Percentiles rank a stretch among this genome's conserved stretches.
Evolutionary conservation across 495 filamentous ascomycete genomes (phyloP).

Genomic region (Xylaria scruposa): DNA sequence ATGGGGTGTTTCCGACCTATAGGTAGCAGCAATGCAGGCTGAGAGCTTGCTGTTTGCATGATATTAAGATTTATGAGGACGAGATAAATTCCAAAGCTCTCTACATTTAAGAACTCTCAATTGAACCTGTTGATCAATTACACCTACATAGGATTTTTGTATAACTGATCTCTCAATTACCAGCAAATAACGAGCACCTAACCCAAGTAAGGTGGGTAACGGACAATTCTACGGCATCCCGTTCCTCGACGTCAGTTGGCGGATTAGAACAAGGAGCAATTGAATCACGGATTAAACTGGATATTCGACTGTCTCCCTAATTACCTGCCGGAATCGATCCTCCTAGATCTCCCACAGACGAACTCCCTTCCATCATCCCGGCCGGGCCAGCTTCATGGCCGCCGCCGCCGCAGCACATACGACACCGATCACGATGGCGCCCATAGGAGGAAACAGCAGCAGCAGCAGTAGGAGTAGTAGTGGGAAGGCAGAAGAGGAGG

Average conservation of each 20-base stretch:
- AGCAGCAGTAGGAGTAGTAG: too few relatives aligned
- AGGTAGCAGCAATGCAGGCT: not conserved
- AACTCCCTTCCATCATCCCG: not conserved
- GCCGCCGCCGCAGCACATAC: slow-evolving; percentile 11
- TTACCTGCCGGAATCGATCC: not conserved
- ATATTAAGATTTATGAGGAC: not conserved
- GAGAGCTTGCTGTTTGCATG: not conserved
- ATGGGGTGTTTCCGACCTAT: not conserved
- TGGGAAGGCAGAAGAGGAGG: not conserved
- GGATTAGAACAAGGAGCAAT: not conserved
- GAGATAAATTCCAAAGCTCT: not conserved
- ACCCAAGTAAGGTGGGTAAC: not conserved
- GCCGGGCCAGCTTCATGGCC: slow-evolving; percentile 25
- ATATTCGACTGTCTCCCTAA: not conserved
- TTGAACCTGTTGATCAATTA: not conserved
- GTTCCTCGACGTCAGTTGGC: not conserved
- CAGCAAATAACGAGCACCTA: not conserved
- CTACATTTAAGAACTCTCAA: not conserved
- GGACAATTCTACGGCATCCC: not conserved
- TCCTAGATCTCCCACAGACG: too few relatives aligned
- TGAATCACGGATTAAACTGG: not conserved
- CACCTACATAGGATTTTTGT: not conserved
- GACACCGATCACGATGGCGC: slow-evolving; percentile 21
- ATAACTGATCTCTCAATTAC: not conserved
- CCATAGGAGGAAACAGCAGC: slow-evolving; percentile 4